Percentiles rank a stretch among this genome's conserved stretches.
These are phyloP conservation scores for Nakaseomyces delphensis DNA, from an alignment of 1,139 yeast species.

Conservation along the genomic window DNA sequence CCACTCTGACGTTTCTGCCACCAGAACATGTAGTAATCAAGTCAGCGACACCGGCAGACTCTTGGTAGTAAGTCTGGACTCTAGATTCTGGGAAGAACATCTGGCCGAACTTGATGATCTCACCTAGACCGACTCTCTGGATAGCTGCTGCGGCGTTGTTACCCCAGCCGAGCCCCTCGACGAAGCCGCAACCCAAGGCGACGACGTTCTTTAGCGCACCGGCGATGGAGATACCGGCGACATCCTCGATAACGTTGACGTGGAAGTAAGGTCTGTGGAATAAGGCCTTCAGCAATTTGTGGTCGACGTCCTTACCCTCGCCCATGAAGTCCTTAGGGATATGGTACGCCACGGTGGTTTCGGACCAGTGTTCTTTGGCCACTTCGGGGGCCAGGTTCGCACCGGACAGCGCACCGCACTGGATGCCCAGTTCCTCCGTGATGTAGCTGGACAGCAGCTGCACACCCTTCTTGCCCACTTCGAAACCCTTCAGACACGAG, in stretches of 20 bases:
- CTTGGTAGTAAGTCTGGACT: conserved; percentile 76
- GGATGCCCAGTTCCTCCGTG: conserved; percentile 65
- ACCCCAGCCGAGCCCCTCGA: conserved; percentile 96
- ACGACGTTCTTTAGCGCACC: conserved; percentile 94
- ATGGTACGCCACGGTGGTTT: conserved; percentile 86
- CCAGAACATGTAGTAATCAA: conserved; percentile 93
- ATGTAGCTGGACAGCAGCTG: conserved; percentile 68
- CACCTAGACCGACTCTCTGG: conserved; percentile 87
- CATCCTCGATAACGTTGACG: conserved; percentile 79
- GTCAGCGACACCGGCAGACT: conserved; percentile 95
- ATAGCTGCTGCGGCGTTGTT: conserved; percentile 95
- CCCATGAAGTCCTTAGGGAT: conserved; percentile 62
- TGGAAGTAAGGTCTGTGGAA: conserved; percentile 97
- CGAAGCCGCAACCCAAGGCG: conserved; percentile 91
- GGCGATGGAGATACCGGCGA: conserved; percentile 87
- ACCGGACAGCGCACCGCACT: conserved; percentile 91
- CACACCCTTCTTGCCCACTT: conserved; percentile 72
- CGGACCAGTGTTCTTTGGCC: conserved; percentile 88
- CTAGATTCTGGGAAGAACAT: conserved; percentile 62
- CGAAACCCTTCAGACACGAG: conserved; percentile 88
- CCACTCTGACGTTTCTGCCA: conserved; percentile 90
- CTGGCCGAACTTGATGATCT: conserved; percentile 77
- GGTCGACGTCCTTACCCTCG: conserved; percentile 64
- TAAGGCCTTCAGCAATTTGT: conserved; percentile 54
- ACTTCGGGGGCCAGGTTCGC: conserved; percentile 95